Percentiles rank a stretch among this genome's conserved stretches.
Conservation (phyloP, 2,329 filamentous ascomycete genomes). For the Fusarium algeriense region DNA sequence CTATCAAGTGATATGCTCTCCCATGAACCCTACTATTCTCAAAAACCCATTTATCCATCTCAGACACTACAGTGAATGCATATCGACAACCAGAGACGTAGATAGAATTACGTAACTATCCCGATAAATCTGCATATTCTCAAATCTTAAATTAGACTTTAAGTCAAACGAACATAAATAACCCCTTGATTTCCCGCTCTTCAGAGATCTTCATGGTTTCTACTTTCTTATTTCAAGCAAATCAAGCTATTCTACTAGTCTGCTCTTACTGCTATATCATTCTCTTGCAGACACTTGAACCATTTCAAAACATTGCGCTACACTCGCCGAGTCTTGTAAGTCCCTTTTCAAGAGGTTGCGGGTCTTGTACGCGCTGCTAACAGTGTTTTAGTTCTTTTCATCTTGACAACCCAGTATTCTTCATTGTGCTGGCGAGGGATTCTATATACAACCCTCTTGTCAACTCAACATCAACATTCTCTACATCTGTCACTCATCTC, state of each 20-base stretch:
- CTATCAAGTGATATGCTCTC: neutral
- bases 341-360: rapidly evolving
- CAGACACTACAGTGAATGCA: neutral
- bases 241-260: neutral
- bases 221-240: neutral
- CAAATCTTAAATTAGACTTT: neutral
- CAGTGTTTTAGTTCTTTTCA: neutral
- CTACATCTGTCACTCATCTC: neutral
- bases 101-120: neutral
- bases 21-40: too few species aligned
- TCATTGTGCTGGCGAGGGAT: neutral
- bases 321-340: neutral
- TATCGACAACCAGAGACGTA: too few species aligned
- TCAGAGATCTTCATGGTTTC: neutral
- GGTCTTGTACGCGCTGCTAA: neutral
- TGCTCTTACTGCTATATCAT: neutral
- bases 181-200: neutral
- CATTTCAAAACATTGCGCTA: neutral
- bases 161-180: neutral
- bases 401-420: neutral
- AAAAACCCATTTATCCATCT: too few species aligned
- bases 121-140: neutral
- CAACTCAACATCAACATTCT: neutral
- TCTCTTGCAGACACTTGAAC: neutral
- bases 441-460: neutral